Conservation (phyloP, 2,329 filamentous ascomycete species). For the Scorias spongiosa region DNA sequence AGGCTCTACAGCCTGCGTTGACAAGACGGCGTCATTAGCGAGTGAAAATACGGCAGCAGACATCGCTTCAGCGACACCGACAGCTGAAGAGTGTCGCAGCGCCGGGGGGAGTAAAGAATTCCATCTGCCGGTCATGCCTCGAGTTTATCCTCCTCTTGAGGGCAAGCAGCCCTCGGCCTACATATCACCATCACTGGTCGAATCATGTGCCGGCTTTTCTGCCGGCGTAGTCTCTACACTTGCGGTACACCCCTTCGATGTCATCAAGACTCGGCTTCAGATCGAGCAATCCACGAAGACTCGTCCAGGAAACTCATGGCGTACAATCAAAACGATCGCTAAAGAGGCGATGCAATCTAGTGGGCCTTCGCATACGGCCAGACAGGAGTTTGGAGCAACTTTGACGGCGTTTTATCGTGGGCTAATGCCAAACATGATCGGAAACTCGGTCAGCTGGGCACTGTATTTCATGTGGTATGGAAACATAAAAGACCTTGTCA, state of each 20-base stretch:
- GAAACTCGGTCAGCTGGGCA: slow-evolving; percentile 81
- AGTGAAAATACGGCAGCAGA: neutral
- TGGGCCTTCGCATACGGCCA: neutral
- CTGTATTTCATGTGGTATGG: slow-evolving; percentile 74
- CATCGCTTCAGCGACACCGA: neutral
- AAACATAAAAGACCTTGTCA: slow-evolving; percentile 41
- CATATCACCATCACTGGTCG: slow-evolving; percentile 63
- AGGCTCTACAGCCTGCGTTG: neutral
- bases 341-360: slow-evolving; percentile 10
- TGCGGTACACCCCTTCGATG: slow-evolving; percentile 79
- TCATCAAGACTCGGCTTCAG: slow-evolving; percentile 93
- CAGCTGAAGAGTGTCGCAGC: neutral
- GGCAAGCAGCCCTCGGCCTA: slow-evolving; percentile 31
- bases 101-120: neutral
- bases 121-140: slow-evolving; percentile 24
- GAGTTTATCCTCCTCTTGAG: slow-evolving; percentile 34
- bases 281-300: slow-evolving; percentile 12
- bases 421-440: slow-evolving; percentile 75
- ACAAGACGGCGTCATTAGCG: neutral
- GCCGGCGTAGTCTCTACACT: slow-evolving; percentile 79
- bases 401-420: slow-evolving; percentile 65
- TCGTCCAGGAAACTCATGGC: slow-evolving; percentile 12
- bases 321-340: slow-evolving; percentile 15
- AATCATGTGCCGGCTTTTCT: slow-evolving; percentile 77
- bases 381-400: slow-evolving; percentile 3